Conservation (phyloP, 768 basidiomycete genomes). For the Boletus fagicola region DNA sequence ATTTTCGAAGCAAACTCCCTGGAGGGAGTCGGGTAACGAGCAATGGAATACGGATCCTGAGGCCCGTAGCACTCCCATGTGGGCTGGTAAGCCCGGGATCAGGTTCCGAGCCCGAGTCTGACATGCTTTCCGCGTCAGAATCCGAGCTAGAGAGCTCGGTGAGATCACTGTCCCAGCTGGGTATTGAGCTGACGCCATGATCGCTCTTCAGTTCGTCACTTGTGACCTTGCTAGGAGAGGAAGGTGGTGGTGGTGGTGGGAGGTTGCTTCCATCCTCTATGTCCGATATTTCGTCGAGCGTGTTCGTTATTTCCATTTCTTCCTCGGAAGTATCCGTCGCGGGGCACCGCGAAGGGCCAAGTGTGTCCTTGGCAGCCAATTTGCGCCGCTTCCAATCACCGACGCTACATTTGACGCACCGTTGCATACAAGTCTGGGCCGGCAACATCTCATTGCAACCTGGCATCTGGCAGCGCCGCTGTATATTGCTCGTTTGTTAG, state of each 20-base stretch:
- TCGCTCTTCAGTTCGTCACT: not conserved
- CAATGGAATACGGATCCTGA: conserved; percentile 27
- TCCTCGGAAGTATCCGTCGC: not conserved
- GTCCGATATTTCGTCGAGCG: not conserved
- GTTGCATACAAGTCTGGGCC: conserved; percentile 5
- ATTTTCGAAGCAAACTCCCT: conserved; percentile 21
- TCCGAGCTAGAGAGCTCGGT: conserved; percentile 17
- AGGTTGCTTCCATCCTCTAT: not conserved
- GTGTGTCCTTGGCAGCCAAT: not conserved
- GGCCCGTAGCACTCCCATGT: not conserved
- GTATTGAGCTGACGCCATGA: not conserved
- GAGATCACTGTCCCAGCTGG: conserved; percentile 28
- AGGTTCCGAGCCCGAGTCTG: not conserved
- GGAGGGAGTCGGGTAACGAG: conserved; percentile 17
- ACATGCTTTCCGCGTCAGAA: conserved; percentile 2
- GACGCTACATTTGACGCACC: conserved; percentile 21
- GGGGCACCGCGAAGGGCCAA: not conserved
- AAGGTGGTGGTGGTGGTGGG: not conserved
- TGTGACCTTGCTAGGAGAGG: conserved; percentile 3
- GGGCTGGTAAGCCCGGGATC: not conserved
- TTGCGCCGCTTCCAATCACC: conserved; percentile 20
- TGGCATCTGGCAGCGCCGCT: conserved; percentile 19
- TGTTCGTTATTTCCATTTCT: not conserved
- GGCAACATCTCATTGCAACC: conserved; percentile 17
- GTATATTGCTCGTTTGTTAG: not conserved